A percentile compares a stretch with the other conserved stretches of the same genome.
phyloP scores from a whole-genome alignment of 495 filamentous ascomycete species.

The Xylona heveae region DNA sequence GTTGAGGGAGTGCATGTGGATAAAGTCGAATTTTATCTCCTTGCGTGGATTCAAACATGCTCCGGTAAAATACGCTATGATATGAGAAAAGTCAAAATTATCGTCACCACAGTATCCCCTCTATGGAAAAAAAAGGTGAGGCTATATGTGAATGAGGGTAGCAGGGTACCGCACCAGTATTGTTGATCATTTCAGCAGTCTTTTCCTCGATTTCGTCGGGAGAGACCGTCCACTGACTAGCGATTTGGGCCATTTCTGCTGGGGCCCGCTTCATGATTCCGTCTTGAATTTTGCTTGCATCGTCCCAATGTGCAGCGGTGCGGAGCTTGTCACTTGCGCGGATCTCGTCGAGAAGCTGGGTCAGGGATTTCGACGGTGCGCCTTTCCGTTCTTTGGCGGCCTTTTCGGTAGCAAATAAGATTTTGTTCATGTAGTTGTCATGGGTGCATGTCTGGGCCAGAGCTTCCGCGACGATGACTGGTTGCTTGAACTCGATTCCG shows the following conservation, averaged over 20 bases:
- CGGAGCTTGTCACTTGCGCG: conserved; percentile 29
- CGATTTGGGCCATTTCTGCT: conserved; percentile 38
- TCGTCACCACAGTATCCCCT: too few species aligned
- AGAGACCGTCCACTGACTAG: conserved; percentile 33
- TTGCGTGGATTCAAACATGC: conserved; percentile 41
- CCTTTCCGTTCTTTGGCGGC: conserved; percentile 15
- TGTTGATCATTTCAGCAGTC: conserved; percentile 59
- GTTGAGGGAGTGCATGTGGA: conserved; percentile 49
- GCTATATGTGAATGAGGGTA: not conserved
- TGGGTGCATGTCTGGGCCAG: conserved; percentile 57
- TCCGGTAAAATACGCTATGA: conserved; percentile 34
- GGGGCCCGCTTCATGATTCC: conserved; percentile 39
- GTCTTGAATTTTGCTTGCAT: conserved; percentile 42
- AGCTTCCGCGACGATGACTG: conserved; percentile 61
- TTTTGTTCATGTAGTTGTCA: conserved; percentile 21
- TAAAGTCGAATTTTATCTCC: conserved; percentile 58
- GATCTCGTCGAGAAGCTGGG: conserved; percentile 37
- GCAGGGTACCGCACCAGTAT: conserved; percentile 20
- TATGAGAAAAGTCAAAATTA: too few species aligned
- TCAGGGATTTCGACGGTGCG: conserved; percentile 22
- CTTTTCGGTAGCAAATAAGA: conserved; percentile 32
- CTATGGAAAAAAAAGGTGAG: too few species aligned
- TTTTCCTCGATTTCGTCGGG: conserved; percentile 42
- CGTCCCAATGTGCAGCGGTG: conserved; percentile 23
- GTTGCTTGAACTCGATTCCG: conserved; percentile 60